phyloP scores from a whole-genome alignment of 495 filamentous ascomycete genomes.

The Podospora conica region DNA sequence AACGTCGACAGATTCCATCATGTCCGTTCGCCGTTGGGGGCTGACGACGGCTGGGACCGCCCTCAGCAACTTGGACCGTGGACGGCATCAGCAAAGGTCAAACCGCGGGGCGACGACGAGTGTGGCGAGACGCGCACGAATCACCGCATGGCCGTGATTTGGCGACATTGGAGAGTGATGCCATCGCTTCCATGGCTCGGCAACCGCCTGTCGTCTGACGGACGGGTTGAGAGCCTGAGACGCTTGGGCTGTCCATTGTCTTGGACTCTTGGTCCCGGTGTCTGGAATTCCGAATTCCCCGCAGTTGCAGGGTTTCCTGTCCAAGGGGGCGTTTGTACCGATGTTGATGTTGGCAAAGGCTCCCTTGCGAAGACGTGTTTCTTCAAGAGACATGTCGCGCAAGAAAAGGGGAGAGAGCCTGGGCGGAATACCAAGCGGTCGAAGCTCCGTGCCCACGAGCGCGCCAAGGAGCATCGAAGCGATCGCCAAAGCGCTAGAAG shows the following conservation, averaged over 20 bases:
- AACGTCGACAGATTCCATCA: constrained; percentile 1
- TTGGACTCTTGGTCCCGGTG: background rate
- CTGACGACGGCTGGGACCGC: background rate
- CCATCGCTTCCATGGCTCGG: background rate
- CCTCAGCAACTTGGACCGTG: no score
- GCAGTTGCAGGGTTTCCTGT: background rate
- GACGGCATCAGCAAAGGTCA: background rate
- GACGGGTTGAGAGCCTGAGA: constrained; percentile 5
- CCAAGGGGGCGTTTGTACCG: background rate
- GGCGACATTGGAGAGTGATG: background rate
- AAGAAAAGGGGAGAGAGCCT: background rate
- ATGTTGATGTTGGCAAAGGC: background rate
- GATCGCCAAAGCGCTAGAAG: constrained; percentile 10
- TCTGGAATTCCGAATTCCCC: background rate
- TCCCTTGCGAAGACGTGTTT: background rate
- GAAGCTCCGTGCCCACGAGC: constrained; percentile 8
- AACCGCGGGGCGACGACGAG: background rate
- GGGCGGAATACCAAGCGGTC: background rate
- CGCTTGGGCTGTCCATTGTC: no score
- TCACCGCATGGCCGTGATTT: background rate
- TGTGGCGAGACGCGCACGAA: background rate
- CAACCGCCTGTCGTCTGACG: no score
- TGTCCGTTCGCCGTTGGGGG: background rate
- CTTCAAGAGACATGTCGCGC: background rate
- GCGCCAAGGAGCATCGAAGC: background rate